Percentiles rank a stretch among this genome's conserved stretches.
Conservation (phyloP, 2,329 filamentous ascomycete species). For the Fusarium beomiforme region DNA sequence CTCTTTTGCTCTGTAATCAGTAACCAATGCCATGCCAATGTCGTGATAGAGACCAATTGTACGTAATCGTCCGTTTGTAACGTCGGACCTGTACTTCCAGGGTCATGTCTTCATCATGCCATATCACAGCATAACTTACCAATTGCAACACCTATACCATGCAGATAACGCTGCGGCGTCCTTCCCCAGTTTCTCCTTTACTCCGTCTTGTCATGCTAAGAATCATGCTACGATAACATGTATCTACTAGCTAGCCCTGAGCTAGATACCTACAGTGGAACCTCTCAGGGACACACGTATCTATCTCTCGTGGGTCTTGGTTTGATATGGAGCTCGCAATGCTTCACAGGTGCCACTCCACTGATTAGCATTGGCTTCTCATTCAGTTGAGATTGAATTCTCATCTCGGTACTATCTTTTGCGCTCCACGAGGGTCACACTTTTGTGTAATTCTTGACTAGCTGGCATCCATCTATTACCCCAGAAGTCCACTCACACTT, state of each 20-base stretch:
- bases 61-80: conserved; percentile 39
- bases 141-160: conserved; percentile 22
- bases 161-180: conserved; percentile 11
- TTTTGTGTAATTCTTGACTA: conserved; percentile 10
- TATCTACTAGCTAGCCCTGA: conserved; percentile 10
- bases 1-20: conserved; percentile 23
- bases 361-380: conserved; percentile 16
- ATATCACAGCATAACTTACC: conserved; percentile 17
- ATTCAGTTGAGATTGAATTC: conserved; percentile 29
- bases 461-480: conserved; percentile 29
- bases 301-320: conserved; percentile 26
- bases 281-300: conserved; percentile 1
- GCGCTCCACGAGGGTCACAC: not conserved
- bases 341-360: conserved; percentile 33
- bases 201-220: conserved; percentile 30
- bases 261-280: conserved; percentile 26
- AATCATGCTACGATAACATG: conserved; percentile 34
- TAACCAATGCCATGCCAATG: conserved; percentile 24
- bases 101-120: conserved; percentile 31
- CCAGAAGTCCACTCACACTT: conserved; percentile 42
- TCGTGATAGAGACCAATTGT: conserved; percentile 27
- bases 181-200: conserved; percentile 35
- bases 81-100: conserved; percentile 24
- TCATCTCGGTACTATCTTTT: conserved; percentile 24
- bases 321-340: conserved; percentile 39